Evolutionary conservation across 1,139 yeast genomes (phyloP).

Genomic region (Sugiyamaella sp.): DNA sequence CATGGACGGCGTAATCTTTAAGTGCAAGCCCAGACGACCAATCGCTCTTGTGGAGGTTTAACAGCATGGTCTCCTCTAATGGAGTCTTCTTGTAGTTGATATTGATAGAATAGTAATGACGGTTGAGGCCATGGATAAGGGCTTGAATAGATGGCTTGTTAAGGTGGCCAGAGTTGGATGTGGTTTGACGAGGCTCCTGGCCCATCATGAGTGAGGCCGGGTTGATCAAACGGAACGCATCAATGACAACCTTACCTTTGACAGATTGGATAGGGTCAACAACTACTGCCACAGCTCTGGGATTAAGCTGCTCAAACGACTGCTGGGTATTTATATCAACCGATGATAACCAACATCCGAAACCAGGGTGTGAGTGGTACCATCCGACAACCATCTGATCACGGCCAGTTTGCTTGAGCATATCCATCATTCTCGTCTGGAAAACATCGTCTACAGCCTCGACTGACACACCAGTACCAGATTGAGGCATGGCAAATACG

Average conservation of each 20-base stretch:
- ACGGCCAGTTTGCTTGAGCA: slow-evolving; percentile 97
- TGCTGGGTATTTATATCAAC: slow-evolving; percentile 98
- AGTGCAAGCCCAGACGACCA: slow-evolving; percentile 94
- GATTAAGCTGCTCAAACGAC: slow-evolving; percentile 93
- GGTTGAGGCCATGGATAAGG: slow-evolving; percentile 92
- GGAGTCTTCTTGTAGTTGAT: slow-evolving; percentile 94
- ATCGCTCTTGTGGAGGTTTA: slow-evolving; percentile 90
- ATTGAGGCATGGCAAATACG: slow-evolving; percentile 98
- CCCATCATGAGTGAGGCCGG: slow-evolving; percentile 91
- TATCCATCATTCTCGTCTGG: slow-evolving; percentile 99
- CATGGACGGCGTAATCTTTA: slow-evolving; percentile 77
- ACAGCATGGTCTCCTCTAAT: slow-evolving; percentile 89
- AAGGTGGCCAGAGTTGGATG: slow-evolving; percentile 92
- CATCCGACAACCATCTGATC: slow-evolving; percentile 99
- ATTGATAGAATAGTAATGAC: slow-evolving; percentile 94
- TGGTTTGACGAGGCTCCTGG: slow-evolving; percentile 97
- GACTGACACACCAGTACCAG: slow-evolving; percentile 95
- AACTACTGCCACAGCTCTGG: slow-evolving; percentile 95
- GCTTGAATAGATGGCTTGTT: slow-evolving; percentile 99
- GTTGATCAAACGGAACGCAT: slow-evolving; percentile 94
- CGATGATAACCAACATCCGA: slow-evolving; percentile 98
- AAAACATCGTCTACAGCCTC: slow-evolving; percentile 99
- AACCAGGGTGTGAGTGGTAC: slow-evolving; percentile 99
- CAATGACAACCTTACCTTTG: slow-evolving; percentile 97
- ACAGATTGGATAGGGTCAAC: slow-evolving; percentile 98